Evolutionary conservation across 148 eudicot genomes (phyloP).

Genomic region (Limonium bicolor): DNA sequence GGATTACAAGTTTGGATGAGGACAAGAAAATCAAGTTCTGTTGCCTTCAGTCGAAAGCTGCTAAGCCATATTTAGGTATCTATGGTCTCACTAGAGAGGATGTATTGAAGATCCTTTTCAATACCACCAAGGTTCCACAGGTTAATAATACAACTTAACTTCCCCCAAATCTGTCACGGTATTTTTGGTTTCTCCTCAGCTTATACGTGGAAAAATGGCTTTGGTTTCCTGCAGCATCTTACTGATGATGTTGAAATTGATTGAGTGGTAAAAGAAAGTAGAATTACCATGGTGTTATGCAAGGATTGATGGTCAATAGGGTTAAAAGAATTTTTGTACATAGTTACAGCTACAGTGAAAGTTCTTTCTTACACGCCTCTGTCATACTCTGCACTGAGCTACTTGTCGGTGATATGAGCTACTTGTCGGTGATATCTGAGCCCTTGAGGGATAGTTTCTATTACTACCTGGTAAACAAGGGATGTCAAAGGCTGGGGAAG

Average conservation of each 20-base stretch:
- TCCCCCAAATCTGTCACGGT: too few relatives aligned
- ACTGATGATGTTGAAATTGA: too few relatives aligned
- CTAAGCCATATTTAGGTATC: constrained; percentile 74
- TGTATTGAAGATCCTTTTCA: constrained; percentile 73
- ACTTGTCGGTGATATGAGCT: too few relatives aligned
- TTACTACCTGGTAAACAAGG: constrained; percentile 64
- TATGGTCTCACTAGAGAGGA: constrained; percentile 65
- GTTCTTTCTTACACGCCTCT: constrained; percentile 85
- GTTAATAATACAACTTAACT: too few relatives aligned
- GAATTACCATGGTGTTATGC: too few relatives aligned
- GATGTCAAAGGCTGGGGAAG: constrained; percentile 83
- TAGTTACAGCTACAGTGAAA: constrained; percentile 87
- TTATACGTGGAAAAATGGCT: too few relatives aligned
- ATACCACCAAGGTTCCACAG: constrained; percentile 91
- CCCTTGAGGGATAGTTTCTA: constrained; percentile 75
- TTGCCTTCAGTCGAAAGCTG: constrained; percentile 86
- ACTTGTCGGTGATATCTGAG: constrained; percentile 44
- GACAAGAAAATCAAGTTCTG: constrained; percentile 76
- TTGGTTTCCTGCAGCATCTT: too few relatives aligned
- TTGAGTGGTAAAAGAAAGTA: too few relatives aligned
- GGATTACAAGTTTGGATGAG: constrained; percentile 65
- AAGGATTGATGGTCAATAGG: neutral
- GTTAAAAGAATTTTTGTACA: neutral
- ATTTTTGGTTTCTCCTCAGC: too few relatives aligned
- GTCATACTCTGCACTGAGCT: constrained; percentile 69